Evolutionary conservation across 352 stramenopile genomes (phyloP).

Genomic region (Globisporangium emineosum): DNA sequence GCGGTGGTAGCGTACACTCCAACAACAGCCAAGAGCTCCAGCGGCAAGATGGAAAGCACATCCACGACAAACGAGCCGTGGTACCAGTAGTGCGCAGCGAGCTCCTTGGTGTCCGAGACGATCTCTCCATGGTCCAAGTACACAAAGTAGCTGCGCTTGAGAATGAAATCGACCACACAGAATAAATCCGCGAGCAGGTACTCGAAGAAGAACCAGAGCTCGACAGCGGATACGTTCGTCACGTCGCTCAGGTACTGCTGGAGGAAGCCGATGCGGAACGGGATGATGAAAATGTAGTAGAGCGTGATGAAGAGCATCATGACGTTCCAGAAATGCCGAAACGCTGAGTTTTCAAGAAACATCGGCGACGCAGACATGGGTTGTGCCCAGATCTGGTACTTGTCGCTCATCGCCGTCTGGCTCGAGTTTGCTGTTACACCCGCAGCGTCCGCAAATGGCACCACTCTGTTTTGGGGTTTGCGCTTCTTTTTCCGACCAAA

Average conservation of each 20-base stretch:
- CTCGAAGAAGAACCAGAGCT: conserved; percentile 46
- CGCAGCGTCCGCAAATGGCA: background rate
- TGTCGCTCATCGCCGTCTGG: background rate
- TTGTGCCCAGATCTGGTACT: conserved; percentile 27
- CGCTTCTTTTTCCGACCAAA: background rate
- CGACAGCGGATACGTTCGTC: conserved; percentile 21
- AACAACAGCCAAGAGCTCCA: conserved; percentile 35
- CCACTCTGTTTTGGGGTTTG: background rate
- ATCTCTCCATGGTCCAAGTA: conserved; percentile 41
- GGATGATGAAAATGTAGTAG: conserved; percentile 55
- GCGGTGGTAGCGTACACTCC: conserved; percentile 24
- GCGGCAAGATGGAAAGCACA: conserved; percentile 40
- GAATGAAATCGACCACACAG: conserved; percentile 52
- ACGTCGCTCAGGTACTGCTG: conserved; percentile 41
- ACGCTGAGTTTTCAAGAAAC: conserved; percentile 34
- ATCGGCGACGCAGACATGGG: conserved; percentile 6
- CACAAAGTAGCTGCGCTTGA: conserved; percentile 57
- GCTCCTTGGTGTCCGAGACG: conserved; percentile 33
- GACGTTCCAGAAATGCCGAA: conserved; percentile 44
- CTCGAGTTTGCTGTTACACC: background rate
- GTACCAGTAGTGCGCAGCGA: conserved; percentile 44
- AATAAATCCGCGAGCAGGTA: conserved; percentile 44
- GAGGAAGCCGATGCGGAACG: conserved; percentile 61
- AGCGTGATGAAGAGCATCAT: conserved; percentile 54
- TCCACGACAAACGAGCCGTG: conserved; percentile 49